A percentile compares a stretch with the other conserved stretches of the same genome.
Conservation (phyloP, 371 early-diverging fungal species). For the Mucor mucedo region DNA sequence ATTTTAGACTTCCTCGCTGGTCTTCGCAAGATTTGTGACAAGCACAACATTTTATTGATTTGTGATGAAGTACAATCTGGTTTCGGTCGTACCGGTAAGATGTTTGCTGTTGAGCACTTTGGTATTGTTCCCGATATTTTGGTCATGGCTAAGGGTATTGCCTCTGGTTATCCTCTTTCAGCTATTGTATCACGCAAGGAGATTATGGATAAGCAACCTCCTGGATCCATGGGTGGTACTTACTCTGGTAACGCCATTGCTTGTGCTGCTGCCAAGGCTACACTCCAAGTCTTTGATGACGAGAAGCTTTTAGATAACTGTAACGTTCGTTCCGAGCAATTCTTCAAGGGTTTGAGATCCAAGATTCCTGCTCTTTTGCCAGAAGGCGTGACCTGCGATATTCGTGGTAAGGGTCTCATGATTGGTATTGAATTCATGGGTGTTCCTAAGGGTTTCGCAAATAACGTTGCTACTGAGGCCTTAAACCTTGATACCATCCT, state of each 20-base stretch:
- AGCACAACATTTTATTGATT: conserved; percentile 50
- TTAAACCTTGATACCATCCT: conserved; percentile 53
- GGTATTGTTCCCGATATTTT: conserved; percentile 55
- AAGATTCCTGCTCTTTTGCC: conserved; percentile 47
- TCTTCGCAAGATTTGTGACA: conserved; percentile 65
- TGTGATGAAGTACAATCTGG: conserved; percentile 50
- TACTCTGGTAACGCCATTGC: conserved; percentile 57
- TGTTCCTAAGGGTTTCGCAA: conserved; percentile 48
- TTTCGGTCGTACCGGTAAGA: conserved; percentile 46
- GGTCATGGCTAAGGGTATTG: conserved; percentile 64
- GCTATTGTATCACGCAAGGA: conserved; percentile 50
- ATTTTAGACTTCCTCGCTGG: conserved; percentile 63
- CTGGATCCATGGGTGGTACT: conserved; percentile 61
- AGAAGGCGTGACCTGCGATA: conserved; percentile 47
- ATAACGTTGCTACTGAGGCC: conserved; percentile 43
- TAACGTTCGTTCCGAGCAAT: conserved; percentile 51
- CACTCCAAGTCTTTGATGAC: conserved; percentile 47
- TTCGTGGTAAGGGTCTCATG: conserved; percentile 67
- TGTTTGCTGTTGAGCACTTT: conserved; percentile 57
- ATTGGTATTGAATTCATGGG: conserved; percentile 63
- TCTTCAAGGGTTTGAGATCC: conserved; percentile 45
- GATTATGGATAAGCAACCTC: conserved; percentile 51
- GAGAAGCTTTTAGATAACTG: conserved; percentile 53
- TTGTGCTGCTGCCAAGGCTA: conserved; percentile 59
- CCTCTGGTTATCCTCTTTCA: conserved; percentile 58